These are phyloP conservation scores for Venturia pyrina DNA, from an alignment of 2,329 filamentous ascomycete species.

Conservation along the genomic window DNA sequence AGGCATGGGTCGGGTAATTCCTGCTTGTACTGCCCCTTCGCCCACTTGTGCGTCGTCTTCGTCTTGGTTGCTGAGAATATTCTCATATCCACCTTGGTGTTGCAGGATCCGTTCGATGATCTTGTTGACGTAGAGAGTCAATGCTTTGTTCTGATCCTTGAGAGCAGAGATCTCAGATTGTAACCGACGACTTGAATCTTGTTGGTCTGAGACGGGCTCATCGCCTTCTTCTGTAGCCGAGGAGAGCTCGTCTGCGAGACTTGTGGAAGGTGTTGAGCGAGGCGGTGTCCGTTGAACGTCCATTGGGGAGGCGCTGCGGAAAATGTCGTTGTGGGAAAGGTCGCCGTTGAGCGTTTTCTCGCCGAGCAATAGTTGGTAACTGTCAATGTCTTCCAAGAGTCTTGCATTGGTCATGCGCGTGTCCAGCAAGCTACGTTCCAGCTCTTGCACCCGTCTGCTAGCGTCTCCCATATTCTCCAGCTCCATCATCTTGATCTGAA, in stretches of 20 bases:
- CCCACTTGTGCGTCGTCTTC: conserved; percentile 29
- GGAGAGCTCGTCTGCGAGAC: conserved; percentile 18
- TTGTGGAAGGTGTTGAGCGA: conserved; percentile 21
- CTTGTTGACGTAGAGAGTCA: conserved; percentile 97
- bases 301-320: conserved; percentile 41
- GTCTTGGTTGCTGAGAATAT: conserved; percentile 75
- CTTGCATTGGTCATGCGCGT: conserved; percentile 91
- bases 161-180: conserved; percentile 70
- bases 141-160: conserved; percentile 92
- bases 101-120: conserved; percentile 93
- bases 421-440: conserved; percentile 86
- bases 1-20: conserved; percentile 11
- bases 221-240: conserved; percentile 50
- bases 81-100: conserved; percentile 81
- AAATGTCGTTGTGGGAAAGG: conserved; percentile 73
- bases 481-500: conserved; percentile 90
- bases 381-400: conserved; percentile 97
- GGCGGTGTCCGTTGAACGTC: conserved; percentile 20
- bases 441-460: conserved; percentile 57
- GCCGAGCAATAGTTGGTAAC: conserved; percentile 87
- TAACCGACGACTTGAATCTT: conserved; percentile 42
- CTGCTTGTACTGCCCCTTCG: conserved; percentile 19
- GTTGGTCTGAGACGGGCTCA: conserved; percentile 35
- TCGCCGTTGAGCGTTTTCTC: conserved; percentile 95
- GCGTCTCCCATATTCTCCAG: conserved; percentile 88